Percentiles rank a stretch among this genome's conserved stretches.
These are phyloP conservation scores for Boletellus ananas DNA, from an alignment of 768 basidiomycete species.

Conservation along the genomic window DNA sequence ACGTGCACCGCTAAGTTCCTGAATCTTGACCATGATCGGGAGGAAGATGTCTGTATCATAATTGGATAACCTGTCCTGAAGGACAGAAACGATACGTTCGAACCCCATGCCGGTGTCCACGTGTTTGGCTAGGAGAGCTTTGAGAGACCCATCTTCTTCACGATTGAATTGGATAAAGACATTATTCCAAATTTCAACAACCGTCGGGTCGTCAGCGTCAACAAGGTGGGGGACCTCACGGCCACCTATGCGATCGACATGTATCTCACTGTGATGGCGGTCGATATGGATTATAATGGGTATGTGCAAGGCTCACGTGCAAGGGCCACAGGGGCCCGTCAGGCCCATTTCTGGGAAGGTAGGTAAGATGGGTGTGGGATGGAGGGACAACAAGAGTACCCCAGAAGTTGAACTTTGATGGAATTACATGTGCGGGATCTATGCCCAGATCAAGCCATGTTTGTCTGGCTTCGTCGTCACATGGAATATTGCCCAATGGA, in stretches of 20 bases:
- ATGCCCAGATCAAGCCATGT: constrained; percentile 90
- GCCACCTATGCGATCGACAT: constrained; percentile 97
- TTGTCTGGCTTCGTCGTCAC: constrained; percentile 85
- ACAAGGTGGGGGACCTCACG: constrained; percentile 91
- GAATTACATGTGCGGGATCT: constrained; percentile 83
- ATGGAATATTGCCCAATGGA: constrained; percentile 72
- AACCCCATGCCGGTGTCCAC: constrained; percentile 99
- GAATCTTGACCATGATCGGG: constrained; percentile 84
- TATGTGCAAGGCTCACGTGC: constrained; percentile 50
- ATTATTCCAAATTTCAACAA: constrained; percentile 99
- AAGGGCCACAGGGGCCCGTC: constrained; percentile 97
- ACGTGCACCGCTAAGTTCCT: constrained; percentile 83
- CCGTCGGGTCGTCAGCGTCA: constrained; percentile 94
- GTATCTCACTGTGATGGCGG: constrained; percentile 69
- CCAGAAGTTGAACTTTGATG: constrained; percentile 99
- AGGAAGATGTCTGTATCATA: constrained; percentile 97
- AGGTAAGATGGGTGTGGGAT: constrained; percentile 1
- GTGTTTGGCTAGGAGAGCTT: constrained; percentile 82
- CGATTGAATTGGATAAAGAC: constrained; percentile 99
- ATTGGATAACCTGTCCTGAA: constrained; percentile 90
- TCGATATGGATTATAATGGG: background rate
- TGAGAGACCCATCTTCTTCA: constrained; percentile 81
- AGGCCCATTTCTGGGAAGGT: constrained; percentile 87
- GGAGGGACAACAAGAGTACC: constrained; percentile 47
- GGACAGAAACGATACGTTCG: constrained; percentile 90